Percentiles rank a stretch among this genome's conserved stretches.
Evolutionary conservation across 2,329 filamentous ascomycete species (phyloP).

Genomic region (Diaporthe citriasiana): DNA sequence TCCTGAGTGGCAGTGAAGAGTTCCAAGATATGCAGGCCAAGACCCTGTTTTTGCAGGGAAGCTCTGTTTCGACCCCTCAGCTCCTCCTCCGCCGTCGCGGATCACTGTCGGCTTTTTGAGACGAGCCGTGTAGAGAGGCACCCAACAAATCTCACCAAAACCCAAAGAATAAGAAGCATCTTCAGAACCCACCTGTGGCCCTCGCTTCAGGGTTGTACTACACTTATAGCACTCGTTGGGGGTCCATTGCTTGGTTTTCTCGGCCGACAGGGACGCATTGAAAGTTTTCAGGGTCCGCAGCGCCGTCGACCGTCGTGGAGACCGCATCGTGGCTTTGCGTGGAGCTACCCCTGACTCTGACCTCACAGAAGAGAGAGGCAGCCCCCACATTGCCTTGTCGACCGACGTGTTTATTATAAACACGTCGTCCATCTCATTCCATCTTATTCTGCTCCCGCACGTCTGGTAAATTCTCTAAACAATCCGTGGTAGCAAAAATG

Average conservation of each 20-base stretch:
- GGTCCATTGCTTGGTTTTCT: slow-evolving; percentile 8
- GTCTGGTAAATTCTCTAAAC: slow-evolving; percentile 18
- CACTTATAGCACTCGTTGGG: neutral
- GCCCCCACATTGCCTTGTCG: slow-evolving; percentile 38
- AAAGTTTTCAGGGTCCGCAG: slow-evolving; percentile 32
- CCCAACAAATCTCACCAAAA: neutral
- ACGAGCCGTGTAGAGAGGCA: slow-evolving; percentile 5
- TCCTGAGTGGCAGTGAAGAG: slow-evolving; percentile 38
- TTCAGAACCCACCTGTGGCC: neutral
- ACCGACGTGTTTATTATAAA: slow-evolving; percentile 41
- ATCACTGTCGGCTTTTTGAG: slow-evolving; percentile 11
- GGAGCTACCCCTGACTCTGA: slow-evolving; percentile 41
- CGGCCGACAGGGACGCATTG: slow-evolving; percentile 17
- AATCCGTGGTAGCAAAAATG: slow-evolving; percentile 49
- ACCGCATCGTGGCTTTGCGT: slow-evolving; percentile 40
- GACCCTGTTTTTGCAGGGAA: slow-evolving; percentile 39
- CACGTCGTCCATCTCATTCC: slow-evolving; percentile 1
- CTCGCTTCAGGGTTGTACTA: neutral
- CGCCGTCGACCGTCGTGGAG: slow-evolving; percentile 37
- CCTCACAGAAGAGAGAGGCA: slow-evolving; percentile 33
- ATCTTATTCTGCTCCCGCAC: slow-evolving; percentile 1
- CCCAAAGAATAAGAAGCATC: neutral
- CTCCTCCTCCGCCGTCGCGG: slow-evolving; percentile 27
- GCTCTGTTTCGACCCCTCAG: slow-evolving; percentile 38
- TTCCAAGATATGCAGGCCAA: slow-evolving; percentile 42